Evolutionary conservation across 495 filamentous ascomycete species (phyloP).

Genomic region (Geoglossum glabrum): DNA sequence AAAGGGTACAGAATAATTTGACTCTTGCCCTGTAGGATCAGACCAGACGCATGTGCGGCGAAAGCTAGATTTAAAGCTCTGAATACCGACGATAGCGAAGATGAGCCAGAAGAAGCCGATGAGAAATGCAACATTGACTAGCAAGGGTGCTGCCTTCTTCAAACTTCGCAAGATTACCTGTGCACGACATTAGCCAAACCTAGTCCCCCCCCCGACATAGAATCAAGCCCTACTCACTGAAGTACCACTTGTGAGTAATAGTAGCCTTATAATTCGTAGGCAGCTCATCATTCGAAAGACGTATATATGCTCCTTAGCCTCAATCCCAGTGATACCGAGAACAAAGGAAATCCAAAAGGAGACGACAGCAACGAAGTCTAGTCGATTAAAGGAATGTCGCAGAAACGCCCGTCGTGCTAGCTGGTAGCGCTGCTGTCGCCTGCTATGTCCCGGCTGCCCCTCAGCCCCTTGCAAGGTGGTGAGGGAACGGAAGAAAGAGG

Average conservation of each 20-base stretch:
- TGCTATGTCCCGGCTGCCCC: conserved; percentile 36
- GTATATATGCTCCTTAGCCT: conserved; percentile 49
- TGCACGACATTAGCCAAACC: conserved; percentile 13
- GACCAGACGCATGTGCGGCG: conserved; percentile 76
- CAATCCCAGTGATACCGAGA: conserved; percentile 44
- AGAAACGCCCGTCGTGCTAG: conserved; percentile 84
- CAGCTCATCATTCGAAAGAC: conserved; percentile 94
- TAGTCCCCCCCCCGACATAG: not conserved
- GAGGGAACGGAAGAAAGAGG: conserved; percentile 65
- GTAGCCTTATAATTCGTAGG: conserved; percentile 71
- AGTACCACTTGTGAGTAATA: conserved; percentile 80
- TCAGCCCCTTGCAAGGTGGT: conserved; percentile 46
- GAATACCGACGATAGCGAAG: conserved; percentile 89
- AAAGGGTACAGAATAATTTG: conserved; percentile 21
- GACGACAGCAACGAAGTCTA: conserved; percentile 93
- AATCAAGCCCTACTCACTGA: conserved; percentile 29
- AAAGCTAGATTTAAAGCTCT: conserved; percentile 93
- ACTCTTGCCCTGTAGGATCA: conserved; percentile 22
- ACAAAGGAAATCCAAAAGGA: conserved; percentile 82
- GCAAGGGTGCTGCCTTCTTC: conserved; percentile 80
- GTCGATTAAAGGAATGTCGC: conserved; percentile 81
- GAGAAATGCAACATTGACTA: conserved; percentile 89
- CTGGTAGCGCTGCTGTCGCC: conserved; percentile 64
- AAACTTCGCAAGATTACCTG: conserved; percentile 83
- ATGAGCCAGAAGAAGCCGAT: conserved; percentile 98